Evolutionary conservation across 2,329 filamentous ascomycete genomes (phyloP), one percentile per base, ranked within the genome.

Genomic region (Akanthomyces uredinophilus): DNA sequence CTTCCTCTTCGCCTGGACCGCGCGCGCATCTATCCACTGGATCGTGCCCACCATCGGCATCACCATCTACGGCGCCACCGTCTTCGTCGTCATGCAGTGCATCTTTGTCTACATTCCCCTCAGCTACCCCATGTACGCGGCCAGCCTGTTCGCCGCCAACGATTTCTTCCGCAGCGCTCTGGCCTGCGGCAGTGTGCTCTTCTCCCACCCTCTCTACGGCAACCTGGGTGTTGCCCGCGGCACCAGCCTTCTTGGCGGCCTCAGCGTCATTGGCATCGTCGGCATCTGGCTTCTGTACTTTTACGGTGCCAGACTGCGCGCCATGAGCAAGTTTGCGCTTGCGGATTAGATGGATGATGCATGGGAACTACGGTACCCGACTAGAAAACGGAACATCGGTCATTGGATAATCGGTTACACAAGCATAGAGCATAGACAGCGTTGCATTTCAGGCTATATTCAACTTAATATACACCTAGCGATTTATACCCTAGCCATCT

Each of bases 211-310:
- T 6, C 76, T 89, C 60, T 89, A 82, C 62, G 71, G 74, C 18
- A 84, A 86, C 66, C 68, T 89, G 5, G 85, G 85, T 16, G 81
- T 89, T 32, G 84, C 78, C 5, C 76, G 73, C 50, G 87, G 86
- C 3, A 78, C 81, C 1, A 83, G 78, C 64, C 67, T 89, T 39
- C 76, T 89, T 6, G 86, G 78, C 3, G 83, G 82, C 1, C 68
- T 85, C 54, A 81, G 78, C 61, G 75, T 79, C 18, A 78, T 83
- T 56, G 81, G 81, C 29, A 81, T 85, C 64, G 65, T 81, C n/a
- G 84, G 84, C 16, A 83, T 89, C 50, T 87, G 80, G 74, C 71
- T 79, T 47, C 73, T 89, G 62, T 89, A 81, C 72, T 82, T 81
- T 65, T 84, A 75, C 63, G 85, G 85, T 3, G 81, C 78, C 27